phyloP scores from a whole-genome alignment of 108 stramenopile genomes.

The Fragilaria radians region DNA sequence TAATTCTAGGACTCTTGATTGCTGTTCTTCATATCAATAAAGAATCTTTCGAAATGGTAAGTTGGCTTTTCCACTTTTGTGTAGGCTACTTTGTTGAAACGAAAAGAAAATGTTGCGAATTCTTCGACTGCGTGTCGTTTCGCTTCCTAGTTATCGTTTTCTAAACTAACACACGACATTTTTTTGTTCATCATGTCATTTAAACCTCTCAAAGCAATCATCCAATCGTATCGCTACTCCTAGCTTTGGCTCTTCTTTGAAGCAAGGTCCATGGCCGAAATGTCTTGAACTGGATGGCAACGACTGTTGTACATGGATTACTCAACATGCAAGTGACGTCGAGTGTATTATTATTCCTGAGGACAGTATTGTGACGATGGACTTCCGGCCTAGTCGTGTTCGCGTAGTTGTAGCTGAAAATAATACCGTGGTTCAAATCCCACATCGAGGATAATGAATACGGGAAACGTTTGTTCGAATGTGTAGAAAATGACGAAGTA shows the following conservation, averaged over 20 bases:
- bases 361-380: background rate
- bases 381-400: background rate
- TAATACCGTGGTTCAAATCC: background rate
- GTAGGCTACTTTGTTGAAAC: too few relatives aligned
- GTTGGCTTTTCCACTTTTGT: too few relatives aligned
- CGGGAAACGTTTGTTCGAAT: too few relatives aligned
- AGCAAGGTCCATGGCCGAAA: background rate
- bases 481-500: background rate
- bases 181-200: too few relatives aligned
- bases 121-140: too few relatives aligned
- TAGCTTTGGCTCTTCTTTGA: background rate
- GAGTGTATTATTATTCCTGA: background rate
- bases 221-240: background rate
- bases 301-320: background rate
- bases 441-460: background rate
- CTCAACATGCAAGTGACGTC: background rate
- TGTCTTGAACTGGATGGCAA: background rate
- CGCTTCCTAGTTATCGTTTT: too few relatives aligned
- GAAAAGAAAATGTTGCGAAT: too few relatives aligned
- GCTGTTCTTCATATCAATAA: background rate
- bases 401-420: background rate
- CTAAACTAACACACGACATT: too few relatives aligned
- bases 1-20: background rate
- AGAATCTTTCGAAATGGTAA: background rate
- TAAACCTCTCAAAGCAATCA: background rate